phyloP scores from a whole-genome alignment of 2,329 filamentous ascomycete genomes.

The Onygena corvina region DNA sequence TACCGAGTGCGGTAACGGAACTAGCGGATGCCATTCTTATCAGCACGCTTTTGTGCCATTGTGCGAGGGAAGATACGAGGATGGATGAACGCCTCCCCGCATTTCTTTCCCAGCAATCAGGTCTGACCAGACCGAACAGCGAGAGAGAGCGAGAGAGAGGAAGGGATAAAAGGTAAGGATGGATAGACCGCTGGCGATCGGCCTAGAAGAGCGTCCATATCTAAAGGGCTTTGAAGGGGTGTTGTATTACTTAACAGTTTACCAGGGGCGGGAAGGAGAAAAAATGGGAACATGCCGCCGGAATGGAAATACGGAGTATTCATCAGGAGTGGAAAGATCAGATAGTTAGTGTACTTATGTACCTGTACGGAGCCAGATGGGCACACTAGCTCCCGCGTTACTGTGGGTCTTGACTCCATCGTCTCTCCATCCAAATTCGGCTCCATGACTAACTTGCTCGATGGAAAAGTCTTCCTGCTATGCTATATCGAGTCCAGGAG shows the following conservation, averaged over 20 bases:
- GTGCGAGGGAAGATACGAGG: conserved; percentile 3
- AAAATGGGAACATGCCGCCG: neutral
- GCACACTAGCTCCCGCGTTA: too few relatives aligned
- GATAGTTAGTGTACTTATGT: too few relatives aligned
- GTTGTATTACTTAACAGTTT: neutral
- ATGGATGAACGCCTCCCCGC: conserved; percentile 5
- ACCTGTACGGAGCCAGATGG: too few relatives aligned
- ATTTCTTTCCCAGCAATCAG: neutral
- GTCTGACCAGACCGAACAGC: neutral
- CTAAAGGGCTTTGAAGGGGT: neutral
- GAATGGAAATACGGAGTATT: conserved; percentile 4
- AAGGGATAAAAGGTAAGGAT: neutral
- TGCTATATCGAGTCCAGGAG: too few relatives aligned
- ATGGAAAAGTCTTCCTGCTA: too few relatives aligned
- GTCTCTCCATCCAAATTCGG: too few relatives aligned
- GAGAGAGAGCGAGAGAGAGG: neutral
- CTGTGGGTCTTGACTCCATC: too few relatives aligned
- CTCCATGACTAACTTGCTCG: too few relatives aligned
- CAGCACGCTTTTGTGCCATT: neutral
- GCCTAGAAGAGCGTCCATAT: neutral
- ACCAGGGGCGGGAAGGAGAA: neutral
- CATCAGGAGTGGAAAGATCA: too few relatives aligned
- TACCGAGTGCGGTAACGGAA: neutral
- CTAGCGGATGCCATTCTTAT: neutral
- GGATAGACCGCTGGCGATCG: neutral